Conservation (phyloP, 106 monocot genomes). For the Dioscorea zingiberensis region DNA sequence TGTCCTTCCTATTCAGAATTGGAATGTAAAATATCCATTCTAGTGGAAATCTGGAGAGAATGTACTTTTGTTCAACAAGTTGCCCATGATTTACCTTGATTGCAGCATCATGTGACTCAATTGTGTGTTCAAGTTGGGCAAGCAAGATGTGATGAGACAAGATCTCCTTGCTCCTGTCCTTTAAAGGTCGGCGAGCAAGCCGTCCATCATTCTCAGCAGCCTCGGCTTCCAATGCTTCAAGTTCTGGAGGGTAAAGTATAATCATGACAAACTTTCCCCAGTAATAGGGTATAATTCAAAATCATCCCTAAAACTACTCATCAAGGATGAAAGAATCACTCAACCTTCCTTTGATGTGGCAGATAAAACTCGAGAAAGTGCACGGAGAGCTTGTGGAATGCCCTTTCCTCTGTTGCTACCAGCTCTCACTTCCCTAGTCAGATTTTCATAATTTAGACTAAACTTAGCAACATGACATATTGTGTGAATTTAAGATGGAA, state of each 20-base stretch:
- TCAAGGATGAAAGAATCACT: background rate
- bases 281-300: background rate
- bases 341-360: slow-evolving; percentile 59
- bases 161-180: slow-evolving; percentile 40
- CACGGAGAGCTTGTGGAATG: slow-evolving; percentile 71
- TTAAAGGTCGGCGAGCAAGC: slow-evolving; percentile 62
- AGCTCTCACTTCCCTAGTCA: slow-evolving; percentile 60
- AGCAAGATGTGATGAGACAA: slow-evolving; percentile 55
- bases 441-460: background rate
- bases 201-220: slow-evolving; percentile 71
- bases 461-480: too few relatives aligned
- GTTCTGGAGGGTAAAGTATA: slow-evolving; percentile 27
- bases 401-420: slow-evolving; percentile 54
- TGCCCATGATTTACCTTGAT: slow-evolving; percentile 41
- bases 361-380: slow-evolving; percentile 69
- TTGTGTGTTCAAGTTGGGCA: slow-evolving; percentile 29
- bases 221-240: slow-evolving; percentile 56
- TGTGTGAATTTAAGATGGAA: too few relatives aligned
- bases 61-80: background rate
- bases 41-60: background rate
- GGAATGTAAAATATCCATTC: background rate
- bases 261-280: slow-evolving; percentile 2
- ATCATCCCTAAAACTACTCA: background rate
- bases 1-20: background rate
- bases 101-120: slow-evolving; percentile 37